Conservation (phyloP, 1,284 basidiomycete genomes). For the Papiliotrema fonsecae region DNA sequence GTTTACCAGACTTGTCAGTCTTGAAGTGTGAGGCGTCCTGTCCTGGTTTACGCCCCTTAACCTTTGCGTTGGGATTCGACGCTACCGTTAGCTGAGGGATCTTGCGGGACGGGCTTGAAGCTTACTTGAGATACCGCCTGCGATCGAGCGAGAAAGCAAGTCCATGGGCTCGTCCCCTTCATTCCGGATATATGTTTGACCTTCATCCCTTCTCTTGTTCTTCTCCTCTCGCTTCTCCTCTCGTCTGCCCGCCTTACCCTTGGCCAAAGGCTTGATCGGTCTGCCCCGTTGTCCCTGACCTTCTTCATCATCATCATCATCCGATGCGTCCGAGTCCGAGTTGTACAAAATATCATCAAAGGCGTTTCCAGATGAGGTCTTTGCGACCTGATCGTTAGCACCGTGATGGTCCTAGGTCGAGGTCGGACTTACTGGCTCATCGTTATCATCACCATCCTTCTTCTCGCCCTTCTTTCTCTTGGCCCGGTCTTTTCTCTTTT, state of each 20-base stretch:
- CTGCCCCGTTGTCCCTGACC: conserved; percentile 42
- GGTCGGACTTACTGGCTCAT: conserved; percentile 48
- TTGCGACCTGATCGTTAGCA: conserved; percentile 7
- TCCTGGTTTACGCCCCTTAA: conserved; percentile 59
- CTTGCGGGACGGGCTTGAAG: conserved; percentile 7
- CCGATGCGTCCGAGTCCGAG: conserved; percentile 80
- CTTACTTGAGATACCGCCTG: conserved; percentile 71
- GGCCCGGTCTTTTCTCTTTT: conserved; percentile 85
- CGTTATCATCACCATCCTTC: conserved; percentile 54
- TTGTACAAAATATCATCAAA: conserved; percentile 95
- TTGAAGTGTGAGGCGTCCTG: conserved; percentile 84
- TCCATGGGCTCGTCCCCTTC: conserved; percentile 97
- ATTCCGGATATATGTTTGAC: conserved; percentile 59
- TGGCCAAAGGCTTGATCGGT: conserved; percentile 27
- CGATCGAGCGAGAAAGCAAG: conserved; percentile 71
- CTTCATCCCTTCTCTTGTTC: conserved; percentile 11
- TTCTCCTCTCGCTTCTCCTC: conserved; percentile 15
- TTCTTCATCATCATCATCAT: conserved; percentile 58
- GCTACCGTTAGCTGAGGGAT: neutral
- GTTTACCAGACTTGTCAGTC: conserved; percentile 81
- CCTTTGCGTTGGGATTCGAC: conserved; percentile 2
- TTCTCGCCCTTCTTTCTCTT: conserved; percentile 65
- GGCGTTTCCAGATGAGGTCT: conserved; percentile 63
- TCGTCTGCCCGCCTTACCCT: conserved; percentile 26
- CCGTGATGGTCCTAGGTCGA: neutral